Conservation (phyloP, 1,284 basidiomycete genomes). For the Wallemia hederae region DNA sequence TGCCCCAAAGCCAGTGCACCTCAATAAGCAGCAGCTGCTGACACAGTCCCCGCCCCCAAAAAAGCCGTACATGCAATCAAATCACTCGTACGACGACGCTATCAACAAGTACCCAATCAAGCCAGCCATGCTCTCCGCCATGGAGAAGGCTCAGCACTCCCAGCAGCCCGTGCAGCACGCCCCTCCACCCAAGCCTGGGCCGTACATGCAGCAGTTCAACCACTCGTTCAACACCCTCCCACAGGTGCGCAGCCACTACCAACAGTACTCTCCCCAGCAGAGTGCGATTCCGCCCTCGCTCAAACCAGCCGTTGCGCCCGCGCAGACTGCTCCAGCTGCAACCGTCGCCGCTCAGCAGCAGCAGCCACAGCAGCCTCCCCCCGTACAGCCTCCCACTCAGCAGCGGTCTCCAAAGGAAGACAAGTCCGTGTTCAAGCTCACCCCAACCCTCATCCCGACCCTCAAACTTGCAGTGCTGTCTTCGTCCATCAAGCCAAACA, state of each 20-base stretch:
- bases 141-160: not conserved
- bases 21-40: not conserved
- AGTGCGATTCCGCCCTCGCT: too few relatives aligned
- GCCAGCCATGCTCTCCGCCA: not conserved
- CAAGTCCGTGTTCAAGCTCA: not conserved
- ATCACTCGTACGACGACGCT: not conserved
- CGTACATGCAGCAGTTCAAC: not conserved
- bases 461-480: conserved; percentile 11
- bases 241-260: not conserved
- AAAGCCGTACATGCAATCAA: not conserved
- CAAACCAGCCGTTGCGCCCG: too few relatives aligned
- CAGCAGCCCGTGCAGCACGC: not conserved
- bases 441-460: conserved; percentile 5
- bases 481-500: conserved; percentile 51
- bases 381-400: not conserved
- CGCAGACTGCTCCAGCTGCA: too few relatives aligned
- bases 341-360: too few relatives aligned
- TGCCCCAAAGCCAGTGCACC: not conserved
- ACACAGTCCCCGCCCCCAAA: not conserved
- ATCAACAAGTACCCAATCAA: not conserved
- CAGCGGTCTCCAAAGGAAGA: not conserved
- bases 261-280: not conserved
- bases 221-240: not conserved
- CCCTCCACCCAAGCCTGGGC: not conserved
- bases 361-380: too few relatives aligned